These are phyloP conservation scores for Pichia sp. DNA, from an alignment of 1,139 yeast species.

Conservation along the genomic window DNA sequence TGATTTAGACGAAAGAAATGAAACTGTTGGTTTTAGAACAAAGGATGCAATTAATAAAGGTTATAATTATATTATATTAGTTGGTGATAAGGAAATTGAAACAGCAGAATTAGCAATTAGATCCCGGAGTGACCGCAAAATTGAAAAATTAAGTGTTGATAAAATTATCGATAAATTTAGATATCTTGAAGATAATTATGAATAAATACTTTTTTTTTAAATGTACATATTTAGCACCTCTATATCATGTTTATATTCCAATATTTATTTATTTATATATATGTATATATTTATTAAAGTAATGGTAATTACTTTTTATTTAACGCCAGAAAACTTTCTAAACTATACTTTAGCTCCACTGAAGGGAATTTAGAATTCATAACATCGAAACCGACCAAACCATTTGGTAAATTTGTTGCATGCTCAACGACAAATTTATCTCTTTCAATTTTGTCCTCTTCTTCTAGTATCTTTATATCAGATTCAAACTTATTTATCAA, in stretches of 20 bases:
- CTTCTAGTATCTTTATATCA: constrained; percentile 32
- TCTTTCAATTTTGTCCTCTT: constrained; percentile 38
- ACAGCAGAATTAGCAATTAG: constrained; percentile 61
- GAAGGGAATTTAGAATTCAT: constrained; percentile 23
- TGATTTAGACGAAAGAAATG: constrained; percentile 68
- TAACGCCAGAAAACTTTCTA: constrained; percentile 24
- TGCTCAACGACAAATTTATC: constrained; percentile 36
- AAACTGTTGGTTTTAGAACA: constrained; percentile 75
- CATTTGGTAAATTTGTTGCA: constrained; percentile 47
- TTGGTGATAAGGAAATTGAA: constrained; percentile 82
- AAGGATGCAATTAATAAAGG: constrained; percentile 74
- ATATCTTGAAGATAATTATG: constrained; percentile 38
- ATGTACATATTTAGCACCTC: no score
- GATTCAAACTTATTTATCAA: constrained; percentile 36
- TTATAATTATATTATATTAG: constrained; percentile 70
- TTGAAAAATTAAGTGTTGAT: constrained; percentile 39
- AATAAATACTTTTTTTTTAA: constrained; percentile 12
- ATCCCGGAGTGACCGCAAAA: constrained; percentile 48
- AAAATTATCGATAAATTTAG: constrained; percentile 47
- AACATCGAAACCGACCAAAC: constrained; percentile 22
- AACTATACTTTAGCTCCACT: constrained; percentile 20
- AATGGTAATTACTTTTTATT: constrained; percentile 4
- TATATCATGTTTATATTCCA: no score
- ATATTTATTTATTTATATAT: background rate
- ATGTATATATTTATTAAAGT: background rate